A percentile compares a stretch with the other conserved stretches of the same genome.
Evolutionary conservation across 495 filamentous ascomycete species (phyloP).

Genomic region (Aspergillus heteromorphus): DNA sequence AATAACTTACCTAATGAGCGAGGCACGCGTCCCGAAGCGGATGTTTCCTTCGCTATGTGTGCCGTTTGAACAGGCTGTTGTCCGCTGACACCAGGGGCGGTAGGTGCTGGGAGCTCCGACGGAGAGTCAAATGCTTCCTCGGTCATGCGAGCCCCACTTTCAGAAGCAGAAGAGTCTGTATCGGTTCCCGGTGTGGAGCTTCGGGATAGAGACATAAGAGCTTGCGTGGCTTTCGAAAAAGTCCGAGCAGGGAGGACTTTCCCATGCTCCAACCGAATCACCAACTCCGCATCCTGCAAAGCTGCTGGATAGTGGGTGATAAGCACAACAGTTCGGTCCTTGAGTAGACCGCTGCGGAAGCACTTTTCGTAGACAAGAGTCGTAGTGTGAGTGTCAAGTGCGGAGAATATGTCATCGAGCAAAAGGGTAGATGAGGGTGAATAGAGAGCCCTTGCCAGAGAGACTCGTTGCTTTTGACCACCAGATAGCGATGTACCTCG

Average conservation of each 20-base stretch:
- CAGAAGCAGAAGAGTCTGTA: not conserved
- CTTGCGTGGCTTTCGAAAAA: not conserved
- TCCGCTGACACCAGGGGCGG: not conserved
- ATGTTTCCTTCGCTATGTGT: slow-evolving; percentile 13
- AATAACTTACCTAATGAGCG: slow-evolving; percentile 20
- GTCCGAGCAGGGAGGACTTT: slow-evolving; percentile 13
- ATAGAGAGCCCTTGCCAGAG: slow-evolving; percentile 58
- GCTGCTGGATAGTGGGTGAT: slow-evolving; percentile 57
- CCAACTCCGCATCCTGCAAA: slow-evolving; percentile 40
- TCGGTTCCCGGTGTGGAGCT: slow-evolving; percentile 9
- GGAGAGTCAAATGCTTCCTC: slow-evolving; percentile 3
- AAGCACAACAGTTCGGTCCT: slow-evolving; percentile 55
- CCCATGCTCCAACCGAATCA: slow-evolving; percentile 38
- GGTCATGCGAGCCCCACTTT: not conserved
- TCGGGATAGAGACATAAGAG: not conserved
- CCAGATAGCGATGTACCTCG: slow-evolving; percentile 61
- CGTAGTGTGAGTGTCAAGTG: slow-evolving; percentile 62
- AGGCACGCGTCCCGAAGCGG: slow-evolving; percentile 21
- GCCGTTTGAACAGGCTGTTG: not conserved
- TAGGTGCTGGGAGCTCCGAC: slow-evolving; percentile 3
- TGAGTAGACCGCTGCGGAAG: slow-evolving; percentile 51
- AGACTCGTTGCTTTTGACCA: slow-evolving; percentile 60
- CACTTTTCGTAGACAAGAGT: slow-evolving; percentile 57
- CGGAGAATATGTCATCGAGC: slow-evolving; percentile 58
- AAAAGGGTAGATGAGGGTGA: slow-evolving; percentile 53